Percentiles rank a stretch among this genome's conserved stretches.
These are phyloP conservation scores for Septoria linicola DNA, from an alignment of 2,329 filamentous ascomycete species.

Conservation along the genomic window DNA sequence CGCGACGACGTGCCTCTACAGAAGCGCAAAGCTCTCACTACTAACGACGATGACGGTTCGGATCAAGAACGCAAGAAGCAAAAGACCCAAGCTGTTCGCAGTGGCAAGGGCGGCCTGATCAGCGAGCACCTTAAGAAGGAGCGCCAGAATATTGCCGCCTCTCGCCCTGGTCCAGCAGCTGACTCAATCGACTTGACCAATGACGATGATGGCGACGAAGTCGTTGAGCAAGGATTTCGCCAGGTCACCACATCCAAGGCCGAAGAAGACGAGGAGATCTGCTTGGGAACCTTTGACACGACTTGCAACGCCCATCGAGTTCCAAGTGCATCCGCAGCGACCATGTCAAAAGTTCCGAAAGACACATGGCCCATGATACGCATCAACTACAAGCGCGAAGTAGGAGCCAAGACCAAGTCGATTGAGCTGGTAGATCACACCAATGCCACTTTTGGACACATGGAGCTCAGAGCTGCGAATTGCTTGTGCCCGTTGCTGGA, in stretches of 20 bases:
- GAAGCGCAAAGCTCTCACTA: conserved; percentile 59
- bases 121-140: conserved; percentile 66
- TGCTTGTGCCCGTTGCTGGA: conserved; percentile 74
- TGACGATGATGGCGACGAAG: conserved; percentile 40
- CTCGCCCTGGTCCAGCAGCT: conserved; percentile 28
- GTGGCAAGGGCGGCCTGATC: conserved; percentile 57
- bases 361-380: conserved; percentile 68
- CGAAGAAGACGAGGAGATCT: conserved; percentile 29
- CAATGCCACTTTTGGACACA: conserved; percentile 68
- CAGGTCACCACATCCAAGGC: conserved; percentile 6
- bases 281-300: conserved; percentile 29
- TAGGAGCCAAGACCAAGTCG: conserved; percentile 46
- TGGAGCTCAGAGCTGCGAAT: conserved; percentile 66
- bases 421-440: conserved; percentile 75
- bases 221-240: conserved; percentile 16
- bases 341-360: conserved; percentile 20
- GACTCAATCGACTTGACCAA: conserved; percentile 52
- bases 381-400: conserved; percentile 60
- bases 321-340: conserved; percentile 20
- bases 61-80: conserved; percentile 42
- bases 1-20: conserved; percentile 56
- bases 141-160: conserved; percentile 46
- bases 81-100: conserved; percentile 47
- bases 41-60: conserved; percentile 43
- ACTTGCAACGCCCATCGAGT: conserved; percentile 28